phyloP scores from a whole-genome alignment of 176 grass and related monocot species.

The Carex scoparia region DNA sequence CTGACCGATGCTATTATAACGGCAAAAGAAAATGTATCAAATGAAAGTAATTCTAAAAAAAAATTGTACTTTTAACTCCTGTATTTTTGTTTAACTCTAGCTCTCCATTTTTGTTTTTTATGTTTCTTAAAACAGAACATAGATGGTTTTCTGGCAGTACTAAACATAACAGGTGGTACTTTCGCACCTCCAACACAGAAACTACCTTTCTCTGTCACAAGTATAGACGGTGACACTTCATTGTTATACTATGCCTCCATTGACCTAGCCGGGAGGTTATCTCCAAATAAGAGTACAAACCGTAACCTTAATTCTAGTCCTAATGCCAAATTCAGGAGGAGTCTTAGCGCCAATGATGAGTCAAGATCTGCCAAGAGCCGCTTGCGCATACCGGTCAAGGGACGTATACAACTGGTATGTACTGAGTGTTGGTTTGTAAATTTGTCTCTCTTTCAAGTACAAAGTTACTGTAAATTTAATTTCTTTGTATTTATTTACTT shows the following conservation, averaged over 20 bases:
- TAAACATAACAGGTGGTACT: slow-evolving; percentile 80
- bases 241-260: slow-evolving; percentile 87
- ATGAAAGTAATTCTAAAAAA: neutral
- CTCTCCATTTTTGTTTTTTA: neutral
- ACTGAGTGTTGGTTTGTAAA: neutral
- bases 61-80: neutral
- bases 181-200: slow-evolving; percentile 85
- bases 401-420: slow-evolving; percentile 82
- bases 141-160: slow-evolving; percentile 84
- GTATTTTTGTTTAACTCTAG: neutral
- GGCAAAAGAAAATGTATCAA: neutral
- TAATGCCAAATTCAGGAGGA: slow-evolving; percentile 40
- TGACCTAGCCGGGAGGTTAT: slow-evolving; percentile 55
- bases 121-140: slow-evolving; percentile 45
- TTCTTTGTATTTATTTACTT: slow-evolving; percentile 13
- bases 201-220: slow-evolving; percentile 80
- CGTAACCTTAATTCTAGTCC: slow-evolving; percentile 43
- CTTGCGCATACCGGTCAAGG: slow-evolving; percentile 82
- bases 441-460: slow-evolving; percentile 5
- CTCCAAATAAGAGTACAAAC: slow-evolving; percentile 44
- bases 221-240: slow-evolving; percentile 80
- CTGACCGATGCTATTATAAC: neutral
- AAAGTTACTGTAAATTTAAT: slow-evolving; percentile 11
- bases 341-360: slow-evolving; percentile 44
- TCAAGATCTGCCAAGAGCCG: slow-evolving; percentile 66